Conservation (phyloP, 352 stramenopile genomes). For the Plasmopara viticola region DNA sequence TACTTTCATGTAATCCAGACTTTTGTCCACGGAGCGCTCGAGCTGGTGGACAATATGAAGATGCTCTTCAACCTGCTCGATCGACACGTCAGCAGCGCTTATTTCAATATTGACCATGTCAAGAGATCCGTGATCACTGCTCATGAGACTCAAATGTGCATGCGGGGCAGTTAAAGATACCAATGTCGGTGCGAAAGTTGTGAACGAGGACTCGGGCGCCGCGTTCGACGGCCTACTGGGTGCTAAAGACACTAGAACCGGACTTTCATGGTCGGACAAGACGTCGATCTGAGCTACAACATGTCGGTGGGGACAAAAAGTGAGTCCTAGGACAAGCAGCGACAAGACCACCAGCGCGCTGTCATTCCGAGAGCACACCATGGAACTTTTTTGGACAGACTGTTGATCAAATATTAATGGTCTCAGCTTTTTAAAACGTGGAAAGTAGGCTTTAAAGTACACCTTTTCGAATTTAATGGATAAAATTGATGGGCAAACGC, state of each 20-base stretch:
- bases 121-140: background rate
- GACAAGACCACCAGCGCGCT: conserved; percentile 1
- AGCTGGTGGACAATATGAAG: conserved; percentile 68
- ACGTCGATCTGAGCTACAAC: conserved; percentile 21
- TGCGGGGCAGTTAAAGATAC: conserved; percentile 1
- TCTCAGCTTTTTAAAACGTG: background rate
- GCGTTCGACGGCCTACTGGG: conserved; percentile 1
- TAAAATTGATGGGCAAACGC: too few species aligned
- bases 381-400: conserved; percentile 2
- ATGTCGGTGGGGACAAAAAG: conserved; percentile 1
- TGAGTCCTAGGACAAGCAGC: conserved; percentile 8
- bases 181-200: conserved; percentile 4
- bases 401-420: background rate
- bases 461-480: background rate
- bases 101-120: background rate
- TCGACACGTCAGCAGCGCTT: conserved; percentile 45
- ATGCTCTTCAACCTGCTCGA: conserved; percentile 73
- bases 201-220: background rate
- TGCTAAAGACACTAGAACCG: conserved; percentile 3
- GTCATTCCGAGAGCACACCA: conserved; percentile 5
- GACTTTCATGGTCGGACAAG: conserved; percentile 12
- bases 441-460: background rate
- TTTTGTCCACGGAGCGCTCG: conserved; percentile 59
- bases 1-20: conserved; percentile 41
- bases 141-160: background rate